These are phyloP conservation scores for Russula compacta DNA, from an alignment of 768 basidiomycete genomes.

Conservation along the genomic window DNA sequence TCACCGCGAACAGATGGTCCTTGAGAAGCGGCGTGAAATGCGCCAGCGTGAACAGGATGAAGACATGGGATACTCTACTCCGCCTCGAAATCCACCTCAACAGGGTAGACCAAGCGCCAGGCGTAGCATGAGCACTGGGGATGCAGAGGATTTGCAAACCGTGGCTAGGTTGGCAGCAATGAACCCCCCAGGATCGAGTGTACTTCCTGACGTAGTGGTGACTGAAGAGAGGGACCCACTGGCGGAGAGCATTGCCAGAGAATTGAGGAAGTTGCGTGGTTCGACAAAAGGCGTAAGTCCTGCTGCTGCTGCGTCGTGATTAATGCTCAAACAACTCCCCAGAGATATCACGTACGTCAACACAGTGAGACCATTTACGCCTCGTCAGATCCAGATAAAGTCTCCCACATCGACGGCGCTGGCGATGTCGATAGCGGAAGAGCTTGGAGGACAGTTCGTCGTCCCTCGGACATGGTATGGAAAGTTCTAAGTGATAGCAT, in stretches of 20 bases:
- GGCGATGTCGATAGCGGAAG: constrained; percentile 76
- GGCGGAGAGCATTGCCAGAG: constrained; percentile 63
- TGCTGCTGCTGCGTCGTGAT: not conserved
- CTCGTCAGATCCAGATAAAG: constrained; percentile 53
- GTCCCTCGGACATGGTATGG: constrained; percentile 90
- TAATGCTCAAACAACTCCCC: constrained; percentile 21
- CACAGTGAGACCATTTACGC: constrained; percentile 73
- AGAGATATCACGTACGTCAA: constrained; percentile 80
- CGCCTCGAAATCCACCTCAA: constrained; percentile 22
- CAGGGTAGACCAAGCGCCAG: constrained; percentile 42
- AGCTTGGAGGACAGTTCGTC: constrained; percentile 81
- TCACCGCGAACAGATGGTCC: constrained; percentile 55
- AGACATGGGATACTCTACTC: constrained; percentile 29
- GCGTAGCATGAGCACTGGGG: constrained; percentile 73
- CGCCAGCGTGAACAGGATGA: constrained; percentile 45
- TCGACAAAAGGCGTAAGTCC: constrained; percentile 37
- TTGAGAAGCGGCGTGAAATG: constrained; percentile 59
- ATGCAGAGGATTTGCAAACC: constrained; percentile 39
- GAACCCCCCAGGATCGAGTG: constrained; percentile 27
- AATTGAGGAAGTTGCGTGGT: constrained; percentile 50
- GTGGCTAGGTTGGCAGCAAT: constrained; percentile 24
- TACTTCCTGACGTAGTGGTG: constrained; percentile 32
- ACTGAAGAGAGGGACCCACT: constrained; percentile 46
- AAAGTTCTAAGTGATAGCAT: not conserved
- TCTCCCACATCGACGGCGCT: constrained; percentile 60